Evolutionary conservation across 2,329 filamentous ascomycete genomes (phyloP).

Genomic region (Talaromyces sp.): DNA sequence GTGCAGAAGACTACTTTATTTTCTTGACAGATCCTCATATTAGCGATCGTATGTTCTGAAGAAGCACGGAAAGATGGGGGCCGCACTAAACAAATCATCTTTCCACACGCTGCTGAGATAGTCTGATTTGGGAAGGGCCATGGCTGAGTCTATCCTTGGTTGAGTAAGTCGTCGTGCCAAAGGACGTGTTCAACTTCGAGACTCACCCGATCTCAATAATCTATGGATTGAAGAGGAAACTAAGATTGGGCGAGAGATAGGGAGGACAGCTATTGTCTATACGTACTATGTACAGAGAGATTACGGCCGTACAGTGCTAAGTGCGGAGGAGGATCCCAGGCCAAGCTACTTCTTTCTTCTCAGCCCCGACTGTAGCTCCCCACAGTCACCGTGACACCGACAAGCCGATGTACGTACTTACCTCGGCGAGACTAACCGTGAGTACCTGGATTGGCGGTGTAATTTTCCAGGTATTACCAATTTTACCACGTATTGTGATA

Average conservation of each 20-base stretch:
- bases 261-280: not conserved
- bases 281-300: not conserved
- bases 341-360: not conserved
- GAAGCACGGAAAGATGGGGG: no score
- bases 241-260: not conserved
- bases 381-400: not conserved
- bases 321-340: not conserved
- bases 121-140: conserved; percentile 67
- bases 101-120: conserved; percentile 82
- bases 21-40: conserved; percentile 48
- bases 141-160: conserved; percentile 31
- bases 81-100: conserved; percentile 76
- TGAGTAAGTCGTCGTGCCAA: not conserved
- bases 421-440: not conserved
- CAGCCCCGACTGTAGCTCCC: not conserved
- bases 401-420: no score
- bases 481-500: not conserved
- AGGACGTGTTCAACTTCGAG: not conserved
- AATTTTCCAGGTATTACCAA: no score
- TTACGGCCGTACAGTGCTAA: not conserved
- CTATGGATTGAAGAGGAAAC: not conserved
- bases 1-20: conserved; percentile 93
- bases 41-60: not conserved
- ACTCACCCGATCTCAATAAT: not conserved
- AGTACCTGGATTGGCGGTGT: no score